Evolutionary conservation across 768 basidiomycete species (phyloP).

Genomic region (Mycena maculata): DNA sequence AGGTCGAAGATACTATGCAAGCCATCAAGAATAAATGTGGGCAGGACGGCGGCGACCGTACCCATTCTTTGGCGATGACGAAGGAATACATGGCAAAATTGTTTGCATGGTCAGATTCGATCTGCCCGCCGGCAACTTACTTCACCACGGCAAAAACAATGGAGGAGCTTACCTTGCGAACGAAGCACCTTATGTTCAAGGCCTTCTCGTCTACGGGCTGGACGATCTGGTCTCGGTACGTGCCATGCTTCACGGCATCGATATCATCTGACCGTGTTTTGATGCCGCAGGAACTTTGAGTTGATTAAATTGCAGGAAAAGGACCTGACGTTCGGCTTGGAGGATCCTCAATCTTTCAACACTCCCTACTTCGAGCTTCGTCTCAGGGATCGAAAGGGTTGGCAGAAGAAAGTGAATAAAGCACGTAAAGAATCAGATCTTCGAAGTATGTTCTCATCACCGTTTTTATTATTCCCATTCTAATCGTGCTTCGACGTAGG

Average conservation of each 20-base stretch:
- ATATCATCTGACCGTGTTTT: neutral
- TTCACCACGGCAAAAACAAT: neutral
- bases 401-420: constrained; percentile 38
- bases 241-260: neutral
- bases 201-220: constrained; percentile 31
- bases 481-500: neutral
- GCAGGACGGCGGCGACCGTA: constrained; percentile 22
- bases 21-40: constrained; percentile 36
- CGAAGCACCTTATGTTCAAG: constrained; percentile 20
- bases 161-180: neutral
- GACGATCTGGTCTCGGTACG: constrained; percentile 31
- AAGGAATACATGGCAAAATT: constrained; percentile 36
- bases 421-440: constrained; percentile 18
- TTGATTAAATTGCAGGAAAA: constrained; percentile 24
- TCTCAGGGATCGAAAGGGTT: constrained; percentile 38
- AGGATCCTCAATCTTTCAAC: constrained; percentile 6
- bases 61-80: constrained; percentile 40
- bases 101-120: constrained; percentile 14
- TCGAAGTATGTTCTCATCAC: constrained; percentile 4
- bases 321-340: constrained; percentile 11
- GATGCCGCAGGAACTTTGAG: constrained; percentile 30
- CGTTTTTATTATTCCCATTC: neutral
- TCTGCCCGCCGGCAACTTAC: constrained; percentile 16
- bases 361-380: constrained; percentile 29
- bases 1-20: constrained; percentile 36